Percentiles rank a stretch among this genome's conserved stretches.
These are phyloP conservation scores for Penicillium turbatum DNA, from an alignment of 495 filamentous ascomycete species.

Conservation along the genomic window DNA sequence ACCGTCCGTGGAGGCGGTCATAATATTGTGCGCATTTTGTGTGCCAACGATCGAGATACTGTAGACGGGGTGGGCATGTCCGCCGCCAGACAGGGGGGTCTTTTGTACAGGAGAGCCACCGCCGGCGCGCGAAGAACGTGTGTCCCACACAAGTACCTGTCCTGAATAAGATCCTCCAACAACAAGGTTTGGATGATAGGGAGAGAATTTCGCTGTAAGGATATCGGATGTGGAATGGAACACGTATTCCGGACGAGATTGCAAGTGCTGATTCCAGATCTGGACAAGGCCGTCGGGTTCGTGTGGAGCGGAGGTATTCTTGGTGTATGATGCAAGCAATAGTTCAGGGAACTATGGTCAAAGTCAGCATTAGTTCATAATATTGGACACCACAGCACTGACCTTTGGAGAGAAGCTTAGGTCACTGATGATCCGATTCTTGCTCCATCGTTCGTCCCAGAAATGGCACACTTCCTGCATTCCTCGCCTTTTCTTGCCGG, in stretches of 20 bases:
- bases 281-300: slow-evolving; percentile 93
- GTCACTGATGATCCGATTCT: slow-evolving; percentile 92
- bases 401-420: slow-evolving; percentile 91
- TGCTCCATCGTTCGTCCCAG: slow-evolving; percentile 92
- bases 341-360: slow-evolving; percentile 73
- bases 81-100: slow-evolving; percentile 84
- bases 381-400: slow-evolving; percentile 6
- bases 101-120: slow-evolving; percentile 88
- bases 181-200: slow-evolving; percentile 93
- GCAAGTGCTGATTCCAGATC: slow-evolving; percentile 94
- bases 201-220: slow-evolving; percentile 91
- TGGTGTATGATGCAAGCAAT: slow-evolving; percentile 89
- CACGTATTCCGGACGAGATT: slow-evolving; percentile 88
- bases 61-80: slow-evolving; percentile 96
- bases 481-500: slow-evolving; percentile 70
- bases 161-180: slow-evolving; percentile 93
- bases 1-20: slow-evolving; percentile 93
- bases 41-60: slow-evolving; percentile 92
- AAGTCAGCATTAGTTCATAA: slow-evolving; percentile 16
- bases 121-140: slow-evolving; percentile 57
- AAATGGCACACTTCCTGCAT: slow-evolving; percentile 89
- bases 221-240: slow-evolving; percentile 97
- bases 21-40: slow-evolving; percentile 97
- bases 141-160: slow-evolving; percentile 98
- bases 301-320: slow-evolving; percentile 90